Evolutionary conservation across 108 stramenopile genomes (phyloP).

Genomic region (Cyclotella choctawhatcheeana): DNA sequence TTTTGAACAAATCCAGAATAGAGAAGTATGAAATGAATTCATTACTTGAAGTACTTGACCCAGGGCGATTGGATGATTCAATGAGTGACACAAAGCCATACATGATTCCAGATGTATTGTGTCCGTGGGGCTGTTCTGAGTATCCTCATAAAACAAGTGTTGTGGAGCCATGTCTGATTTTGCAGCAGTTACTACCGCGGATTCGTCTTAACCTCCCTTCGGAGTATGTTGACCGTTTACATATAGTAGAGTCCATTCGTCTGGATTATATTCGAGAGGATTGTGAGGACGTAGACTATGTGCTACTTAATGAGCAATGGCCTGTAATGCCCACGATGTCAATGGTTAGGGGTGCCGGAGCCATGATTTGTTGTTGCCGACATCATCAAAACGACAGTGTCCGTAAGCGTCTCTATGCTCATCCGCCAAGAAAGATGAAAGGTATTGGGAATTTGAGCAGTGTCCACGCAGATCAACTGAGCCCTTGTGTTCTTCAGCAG

Average conservation of each 20-base stretch:
- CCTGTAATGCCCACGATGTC: neutral
- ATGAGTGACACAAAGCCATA: neutral
- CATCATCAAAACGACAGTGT: neutral
- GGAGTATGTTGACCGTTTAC: neutral
- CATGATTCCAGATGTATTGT: constrained; percentile 18
- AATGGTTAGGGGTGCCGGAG: neutral
- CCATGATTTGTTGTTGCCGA: constrained; percentile 9
- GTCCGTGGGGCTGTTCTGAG: constrained; percentile 35
- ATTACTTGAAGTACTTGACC: neutral
- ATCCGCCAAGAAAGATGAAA: constrained; percentile 4
- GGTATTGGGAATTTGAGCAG: neutral
- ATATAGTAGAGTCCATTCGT: neutral
- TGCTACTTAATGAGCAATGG: constrained; percentile 16
- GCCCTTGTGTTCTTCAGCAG: neutral
- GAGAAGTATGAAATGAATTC: neutral
- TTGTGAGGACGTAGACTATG: neutral
- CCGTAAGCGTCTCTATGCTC: constrained; percentile 2
- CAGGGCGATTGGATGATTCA: neutral
- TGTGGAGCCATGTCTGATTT: neutral
- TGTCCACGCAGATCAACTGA: neutral
- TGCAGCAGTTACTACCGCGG: constrained; percentile 9
- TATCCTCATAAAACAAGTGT: neutral
- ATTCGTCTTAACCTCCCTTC: neutral
- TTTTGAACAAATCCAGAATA: neutral
- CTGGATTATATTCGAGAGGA: constrained; percentile 8